phyloP scores from a whole-genome alignment of 177 flowering plant genomes.

The Vitis hybrid region DNA sequence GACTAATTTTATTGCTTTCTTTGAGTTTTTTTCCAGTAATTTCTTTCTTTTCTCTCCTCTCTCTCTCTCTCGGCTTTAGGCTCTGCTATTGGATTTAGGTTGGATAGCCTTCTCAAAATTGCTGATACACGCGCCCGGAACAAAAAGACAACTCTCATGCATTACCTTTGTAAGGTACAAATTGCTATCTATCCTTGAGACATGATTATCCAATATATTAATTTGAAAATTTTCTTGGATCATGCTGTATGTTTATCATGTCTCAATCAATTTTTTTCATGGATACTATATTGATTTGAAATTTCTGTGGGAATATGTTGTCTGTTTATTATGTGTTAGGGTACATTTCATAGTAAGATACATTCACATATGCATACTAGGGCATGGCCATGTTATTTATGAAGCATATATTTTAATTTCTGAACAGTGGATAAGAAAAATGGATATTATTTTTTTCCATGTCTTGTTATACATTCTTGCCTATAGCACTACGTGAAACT shows the following conservation, averaged over 20 bases:
- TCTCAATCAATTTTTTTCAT: not conserved
- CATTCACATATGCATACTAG: not conserved
- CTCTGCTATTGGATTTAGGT: constrained; percentile 87
- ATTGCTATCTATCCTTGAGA: not conserved
- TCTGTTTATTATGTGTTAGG: no score
- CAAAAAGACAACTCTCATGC: constrained; percentile 94
- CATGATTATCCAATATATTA: not conserved
- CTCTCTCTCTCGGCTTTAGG: constrained; percentile 40
- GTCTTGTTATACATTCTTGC: no score
- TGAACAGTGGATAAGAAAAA: no score
- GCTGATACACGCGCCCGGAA: constrained; percentile 85
- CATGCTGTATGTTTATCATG: not conserved
- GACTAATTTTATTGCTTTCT: no score
- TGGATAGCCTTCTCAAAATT: constrained; percentile 91
- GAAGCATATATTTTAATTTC: not conserved
- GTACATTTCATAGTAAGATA: not conserved
- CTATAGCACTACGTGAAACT: no score
- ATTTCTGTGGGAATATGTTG: no score
- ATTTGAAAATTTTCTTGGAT: not conserved
- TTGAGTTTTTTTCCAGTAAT: not conserved
- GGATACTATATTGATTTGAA: no score
- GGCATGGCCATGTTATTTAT: not conserved
- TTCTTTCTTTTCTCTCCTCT: not conserved
- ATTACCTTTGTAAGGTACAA: constrained; percentile 91
- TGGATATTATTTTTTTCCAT: no score